phyloP scores from a whole-genome alignment of 2,329 filamentous ascomycete species.

The Aspergillus awamori region DNA sequence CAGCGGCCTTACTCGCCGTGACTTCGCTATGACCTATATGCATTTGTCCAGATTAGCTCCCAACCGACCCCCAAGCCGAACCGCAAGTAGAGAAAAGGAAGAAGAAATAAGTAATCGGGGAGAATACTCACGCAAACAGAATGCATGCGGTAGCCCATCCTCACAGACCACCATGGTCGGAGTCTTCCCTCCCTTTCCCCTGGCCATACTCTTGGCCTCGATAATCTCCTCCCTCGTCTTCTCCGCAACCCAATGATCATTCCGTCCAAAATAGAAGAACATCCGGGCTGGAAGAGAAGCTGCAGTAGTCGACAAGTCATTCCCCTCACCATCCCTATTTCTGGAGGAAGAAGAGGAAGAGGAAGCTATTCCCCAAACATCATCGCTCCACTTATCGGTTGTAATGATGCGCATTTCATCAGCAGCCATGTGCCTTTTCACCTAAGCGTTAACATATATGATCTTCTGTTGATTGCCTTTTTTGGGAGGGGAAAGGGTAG shows the following conservation, averaged over 20 bases:
- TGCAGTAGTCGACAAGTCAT: no score
- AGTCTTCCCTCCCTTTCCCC: conserved; percentile 25
- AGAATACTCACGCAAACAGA: conserved; percentile 56
- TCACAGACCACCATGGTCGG: conserved; percentile 60
- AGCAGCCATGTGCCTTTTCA: conserved; percentile 54
- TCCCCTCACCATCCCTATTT: conserved; percentile 18
- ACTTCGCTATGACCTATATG: conserved; percentile 44
- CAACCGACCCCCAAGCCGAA: not conserved
- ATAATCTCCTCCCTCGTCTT: conserved; percentile 60
- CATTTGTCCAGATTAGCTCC: conserved; percentile 11
- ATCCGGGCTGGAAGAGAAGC: conserved; percentile 43
- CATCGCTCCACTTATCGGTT: conserved; percentile 59
- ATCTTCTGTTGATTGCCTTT: no score
- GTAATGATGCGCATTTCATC: conserved; percentile 62
- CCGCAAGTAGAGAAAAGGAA: no score
- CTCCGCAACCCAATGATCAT: conserved; percentile 66
- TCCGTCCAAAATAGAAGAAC: conserved; percentile 61
- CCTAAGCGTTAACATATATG: conserved; percentile 1
- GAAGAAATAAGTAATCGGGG: no score
- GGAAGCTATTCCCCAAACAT: conserved; percentile 59
- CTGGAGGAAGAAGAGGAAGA: conserved; percentile 25
- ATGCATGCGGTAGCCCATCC: conserved; percentile 60
- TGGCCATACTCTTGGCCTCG: conserved; percentile 40
- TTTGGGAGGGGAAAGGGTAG: not conserved
- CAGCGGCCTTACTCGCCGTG: conserved; percentile 56